Evolutionary conservation across 2,329 filamentous ascomycete species (phyloP), one percentile per base, ranked within the genome.

Genomic region (Paecilomyces sp.): DNA sequence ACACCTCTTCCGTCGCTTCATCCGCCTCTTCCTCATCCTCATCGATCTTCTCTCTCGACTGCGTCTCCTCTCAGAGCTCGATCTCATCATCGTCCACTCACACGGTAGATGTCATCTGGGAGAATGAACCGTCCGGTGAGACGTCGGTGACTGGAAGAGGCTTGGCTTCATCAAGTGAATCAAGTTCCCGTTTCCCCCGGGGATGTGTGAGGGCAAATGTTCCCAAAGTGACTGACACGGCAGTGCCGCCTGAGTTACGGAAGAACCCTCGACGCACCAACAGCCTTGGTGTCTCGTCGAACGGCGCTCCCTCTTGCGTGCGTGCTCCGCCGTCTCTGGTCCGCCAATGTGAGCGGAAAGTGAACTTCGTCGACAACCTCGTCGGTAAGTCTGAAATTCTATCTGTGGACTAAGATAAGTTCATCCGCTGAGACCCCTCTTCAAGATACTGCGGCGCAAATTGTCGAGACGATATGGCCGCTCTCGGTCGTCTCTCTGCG

Each of bases 391-490:
- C 56, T 33, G 53, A 31, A 18, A 22, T 9, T 47, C 30, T 41
- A 2, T 9, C 47, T 82, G 74, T 68, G 72, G 69, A 62, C 68
- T 67, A 60, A 65, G 58, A 61, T 30, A 55, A 58, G 57, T 50
- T 59, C 59, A 25, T n/a, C 56, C 52, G 66, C 71, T 74, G 68
- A 75, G 65, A 34, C 30, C 50, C 34, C 13, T 52, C 30, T 60
- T 58, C 28, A 83, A 97, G 93, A 97, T 85, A 96, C 93, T 68
- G 94, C 94, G 57, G 94, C 94, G 58, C 91, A 96, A 76, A 96
- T 97, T 75, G 92, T 99, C 56, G 92, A 97, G 80, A 90, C 90
- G 58, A 96, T 99, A 70, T 99, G 94, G 94, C 92, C 94, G 54
- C 83, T 93, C 52, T 95, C 93, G 58, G 92, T 91, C 61, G 86